Base-by-base conservation (phyloP, 768 basidiomycete species). In the Candolleomyces aberdarensis region DNA sequence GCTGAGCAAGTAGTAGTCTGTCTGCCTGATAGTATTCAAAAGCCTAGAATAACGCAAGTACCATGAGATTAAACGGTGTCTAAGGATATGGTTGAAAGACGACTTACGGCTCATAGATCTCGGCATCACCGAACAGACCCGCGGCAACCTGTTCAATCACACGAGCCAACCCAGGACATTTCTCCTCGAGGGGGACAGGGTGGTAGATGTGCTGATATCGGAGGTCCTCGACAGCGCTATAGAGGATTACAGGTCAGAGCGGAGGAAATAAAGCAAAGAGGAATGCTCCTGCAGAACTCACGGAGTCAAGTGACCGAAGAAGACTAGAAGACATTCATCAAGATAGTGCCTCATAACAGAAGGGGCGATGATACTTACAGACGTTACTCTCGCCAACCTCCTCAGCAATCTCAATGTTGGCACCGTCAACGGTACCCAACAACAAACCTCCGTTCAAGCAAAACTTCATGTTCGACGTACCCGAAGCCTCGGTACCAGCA, bases 391-490 rank as follows among this genome's bases (percentile, higher is more conserved):
- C 92, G 32, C 96, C 96, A 51, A 94, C 78, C 72, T 97, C 95
- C 69, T 98, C 94, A 4, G 93, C 95, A 65, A 98, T 98, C 77
- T 98, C 96, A 61, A 94, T 94, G 68, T 94, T 96, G 19, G 96
- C 96, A 58, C 96, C 96, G 75, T 99, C 94, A 60, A 92, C 91
- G 31, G 94, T 94, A 50, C 93, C 94, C 51, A 96, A 74, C 14
- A 98, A 78, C 52, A 98, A 76, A 20, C 94, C 95, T 41, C 96
- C 96, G 67, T 94, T 95, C 56, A 96, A 71, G 67, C 91, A 91
- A 75, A 98, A 94, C 74, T 91, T 91, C 89, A 92, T 91, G 76
- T 91, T 92, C 7, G 87, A 90, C 44, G 89, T 90, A 39, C 87
- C 89, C 1, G 85, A 86, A 11, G 90, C 89, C 71, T 98, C 95